These are phyloP conservation scores for Ogataea haglerorum DNA, from an alignment of 805 yeast genomes.

Conservation along the genomic window DNA sequence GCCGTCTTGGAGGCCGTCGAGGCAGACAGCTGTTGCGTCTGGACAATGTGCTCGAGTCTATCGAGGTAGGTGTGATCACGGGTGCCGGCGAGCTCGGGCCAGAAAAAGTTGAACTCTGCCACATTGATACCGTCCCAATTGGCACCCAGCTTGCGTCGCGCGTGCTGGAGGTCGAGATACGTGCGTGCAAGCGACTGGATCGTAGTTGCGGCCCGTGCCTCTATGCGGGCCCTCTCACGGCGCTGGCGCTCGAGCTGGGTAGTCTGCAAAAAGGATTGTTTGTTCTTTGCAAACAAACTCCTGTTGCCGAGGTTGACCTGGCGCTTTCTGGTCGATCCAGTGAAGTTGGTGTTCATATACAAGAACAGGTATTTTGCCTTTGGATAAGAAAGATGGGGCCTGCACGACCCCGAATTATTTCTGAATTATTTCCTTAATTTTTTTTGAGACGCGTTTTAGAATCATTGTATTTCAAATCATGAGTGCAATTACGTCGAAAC, in stretches of 20 bases:
- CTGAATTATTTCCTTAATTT: background rate
- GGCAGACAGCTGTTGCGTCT: background rate
- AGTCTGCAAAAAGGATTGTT: conserved; percentile 50
- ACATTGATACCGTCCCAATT: conserved; percentile 26
- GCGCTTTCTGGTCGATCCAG: conserved; percentile 32
- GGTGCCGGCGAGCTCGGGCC: conserved; percentile 14
- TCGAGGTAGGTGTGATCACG: conserved; percentile 13
- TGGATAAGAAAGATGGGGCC: conserved; percentile 6
- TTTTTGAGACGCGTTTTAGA: conserved; percentile 9
- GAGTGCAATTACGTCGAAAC: conserved; percentile 8
- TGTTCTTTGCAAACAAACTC: conserved; percentile 28
- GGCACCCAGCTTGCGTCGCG: conserved; percentile 22
- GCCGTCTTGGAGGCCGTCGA: background rate
- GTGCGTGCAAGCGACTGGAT: conserved; percentile 51
- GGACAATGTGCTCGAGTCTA: conserved; percentile 8
- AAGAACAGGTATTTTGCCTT: conserved; percentile 1
- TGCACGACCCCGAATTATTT: conserved; percentile 5
- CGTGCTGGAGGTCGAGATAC: conserved; percentile 32
- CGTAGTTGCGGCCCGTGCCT: conserved; percentile 44
- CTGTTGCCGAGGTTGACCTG: conserved; percentile 50
- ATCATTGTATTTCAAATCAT: background rate
- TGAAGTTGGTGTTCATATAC: conserved; percentile 29
- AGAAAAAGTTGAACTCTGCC: conserved; percentile 32
- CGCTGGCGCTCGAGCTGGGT: conserved; percentile 64
- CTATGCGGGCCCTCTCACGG: conserved; percentile 54